A percentile compares a stretch with the other conserved stretches of the same genome.
Conservation (phyloP, 2,329 filamentous ascomycete species). For the Byssoonygena ceratinophila region DNA sequence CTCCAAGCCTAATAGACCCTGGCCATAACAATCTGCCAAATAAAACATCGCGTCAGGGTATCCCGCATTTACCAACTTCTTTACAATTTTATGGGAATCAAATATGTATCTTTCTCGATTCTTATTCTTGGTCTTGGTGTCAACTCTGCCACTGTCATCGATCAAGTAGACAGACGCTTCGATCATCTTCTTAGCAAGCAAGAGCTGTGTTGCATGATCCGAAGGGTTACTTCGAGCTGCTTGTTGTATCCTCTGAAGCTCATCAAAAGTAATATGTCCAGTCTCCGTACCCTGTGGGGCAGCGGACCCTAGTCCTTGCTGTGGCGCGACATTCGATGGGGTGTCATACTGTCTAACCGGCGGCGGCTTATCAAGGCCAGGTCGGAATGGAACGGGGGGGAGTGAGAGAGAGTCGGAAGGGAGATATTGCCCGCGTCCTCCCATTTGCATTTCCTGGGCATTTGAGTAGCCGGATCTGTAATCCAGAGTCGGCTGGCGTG, state of each 20-base stretch:
- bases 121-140: constrained; percentile 51
- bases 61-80: constrained; percentile 65
- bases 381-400: constrained; percentile 46
- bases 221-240: constrained; percentile 58
- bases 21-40: constrained; percentile 77
- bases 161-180: constrained; percentile 73
- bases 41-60: constrained; percentile 88
- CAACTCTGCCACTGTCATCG: constrained; percentile 61
- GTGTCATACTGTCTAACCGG: constrained; percentile 46
- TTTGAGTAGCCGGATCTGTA: neutral
- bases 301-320: constrained; percentile 11
- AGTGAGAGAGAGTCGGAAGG: constrained; percentile 45
- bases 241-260: constrained; percentile 64
- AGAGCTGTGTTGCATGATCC: constrained; percentile 61
- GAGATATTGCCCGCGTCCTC: constrained; percentile 15
- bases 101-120: constrained; percentile 70
- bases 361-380: constrained; percentile 43
- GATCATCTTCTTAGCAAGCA: constrained; percentile 69
- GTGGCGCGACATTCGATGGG: constrained; percentile 30
- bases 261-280: constrained; percentile 55
- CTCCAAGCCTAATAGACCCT: constrained; percentile 66
- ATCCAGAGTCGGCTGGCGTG: neutral
- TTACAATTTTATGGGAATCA: constrained; percentile 82
- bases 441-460: constrained; percentile 15
- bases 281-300: neutral